phyloP scores from a whole-genome alignment of 139 green algal genomes.

The Micractinium sp. region DNA sequence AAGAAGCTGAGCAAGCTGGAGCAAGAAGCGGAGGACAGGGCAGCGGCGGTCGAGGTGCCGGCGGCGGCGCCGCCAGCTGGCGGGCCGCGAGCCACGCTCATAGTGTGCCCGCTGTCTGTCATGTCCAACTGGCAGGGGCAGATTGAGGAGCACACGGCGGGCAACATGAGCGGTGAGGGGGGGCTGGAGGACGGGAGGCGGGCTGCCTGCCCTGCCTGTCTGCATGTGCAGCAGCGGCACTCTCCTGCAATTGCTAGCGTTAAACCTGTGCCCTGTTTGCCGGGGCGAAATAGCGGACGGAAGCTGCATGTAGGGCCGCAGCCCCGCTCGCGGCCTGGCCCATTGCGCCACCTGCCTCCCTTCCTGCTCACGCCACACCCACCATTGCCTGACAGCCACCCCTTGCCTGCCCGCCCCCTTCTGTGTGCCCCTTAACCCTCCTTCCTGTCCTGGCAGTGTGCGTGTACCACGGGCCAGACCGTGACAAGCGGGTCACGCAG shows the following conservation, averaged over 20 bases:
- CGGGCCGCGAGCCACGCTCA: slow-evolving; percentile 63
- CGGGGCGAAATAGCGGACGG: too few species aligned
- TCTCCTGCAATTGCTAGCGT: neutral
- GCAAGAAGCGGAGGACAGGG: slow-evolving; percentile 14
- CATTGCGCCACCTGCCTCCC: neutral
- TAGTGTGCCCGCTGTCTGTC: slow-evolving; percentile 75
- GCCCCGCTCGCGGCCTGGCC: too few species aligned
- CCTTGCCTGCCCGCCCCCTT: neutral
- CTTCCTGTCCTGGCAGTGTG: slow-evolving; percentile 29
- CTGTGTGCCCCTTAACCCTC: neutral
- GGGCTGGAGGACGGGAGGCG: neutral
- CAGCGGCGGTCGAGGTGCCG: slow-evolving; percentile 18
- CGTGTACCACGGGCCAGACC: slow-evolving; percentile 53
- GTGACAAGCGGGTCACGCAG: slow-evolving; percentile 22
- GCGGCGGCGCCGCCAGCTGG: slow-evolving; percentile 20
- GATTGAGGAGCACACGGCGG: slow-evolving; percentile 67
- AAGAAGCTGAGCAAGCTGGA: neutral
- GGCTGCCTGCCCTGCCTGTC: too few species aligned
- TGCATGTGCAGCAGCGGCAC: neutral
- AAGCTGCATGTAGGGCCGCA: too few species aligned
- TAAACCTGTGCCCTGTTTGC: neutral
- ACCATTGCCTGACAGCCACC: neutral
- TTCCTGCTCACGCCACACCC: neutral
- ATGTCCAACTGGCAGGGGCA: slow-evolving; percentile 73
- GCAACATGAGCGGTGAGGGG: slow-evolving; percentile 43